A percentile compares a stretch with the other conserved stretches of the same genome.
Evolutionary conservation across 805 yeast species (phyloP).

Genomic region (Wickerhamomyces queroliae): DNA sequence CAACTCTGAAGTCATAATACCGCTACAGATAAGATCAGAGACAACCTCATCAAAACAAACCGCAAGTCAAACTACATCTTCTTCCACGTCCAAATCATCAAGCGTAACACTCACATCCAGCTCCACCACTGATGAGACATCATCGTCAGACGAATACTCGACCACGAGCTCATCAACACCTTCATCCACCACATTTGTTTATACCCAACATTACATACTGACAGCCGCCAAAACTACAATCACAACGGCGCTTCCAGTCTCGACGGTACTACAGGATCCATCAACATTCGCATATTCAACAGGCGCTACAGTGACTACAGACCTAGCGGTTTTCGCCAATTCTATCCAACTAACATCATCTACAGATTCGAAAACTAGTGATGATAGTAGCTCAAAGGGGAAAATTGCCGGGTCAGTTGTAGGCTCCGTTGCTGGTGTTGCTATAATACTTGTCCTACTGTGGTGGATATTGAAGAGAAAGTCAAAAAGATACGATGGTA

Average conservation of each 20-base stretch:
- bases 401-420: conserved; percentile 23
- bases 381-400: conserved; percentile 3
- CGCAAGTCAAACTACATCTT: no score
- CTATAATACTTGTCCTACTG: conserved; percentile 6
- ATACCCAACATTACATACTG: conserved; percentile 14
- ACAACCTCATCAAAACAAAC: neutral
- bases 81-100: conserved; percentile 3
- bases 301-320: conserved; percentile 12
- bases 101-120: no score
- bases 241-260: conserved; percentile 13
- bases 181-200: conserved; percentile 7
- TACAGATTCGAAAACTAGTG: neutral
- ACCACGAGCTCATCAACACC: conserved; percentile 4
- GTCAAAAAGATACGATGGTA: neutral
- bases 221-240: conserved; percentile 15
- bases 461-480: conserved; percentile 14
- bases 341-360: conserved; percentile 1
- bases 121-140: neutral
- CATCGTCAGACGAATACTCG: conserved; percentile 1
- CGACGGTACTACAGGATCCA: conserved; percentile 6
- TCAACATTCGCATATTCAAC: conserved; percentile 1
- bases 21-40: conserved; percentile 1
- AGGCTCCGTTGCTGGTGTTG: conserved; percentile 18
- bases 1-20: neutral
- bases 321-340: conserved; percentile 12